Evolutionary conservation across 2,329 filamentous ascomycete genomes (phyloP), one percentile per base, ranked within the genome.

Genomic region (Sordariomycetes sp.): DNA sequence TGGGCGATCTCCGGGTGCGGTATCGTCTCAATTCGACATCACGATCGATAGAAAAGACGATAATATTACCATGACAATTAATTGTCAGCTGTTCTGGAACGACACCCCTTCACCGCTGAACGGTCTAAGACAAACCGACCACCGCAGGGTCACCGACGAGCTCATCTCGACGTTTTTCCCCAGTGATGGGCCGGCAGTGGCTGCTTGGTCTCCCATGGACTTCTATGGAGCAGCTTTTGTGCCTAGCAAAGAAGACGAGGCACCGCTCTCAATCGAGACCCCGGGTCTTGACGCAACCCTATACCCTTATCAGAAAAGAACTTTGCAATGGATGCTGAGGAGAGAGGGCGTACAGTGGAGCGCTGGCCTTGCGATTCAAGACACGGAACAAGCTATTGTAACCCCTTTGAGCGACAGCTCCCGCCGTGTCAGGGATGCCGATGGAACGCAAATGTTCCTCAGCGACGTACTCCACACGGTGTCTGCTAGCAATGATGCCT

Each of bases 171-270:
- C 41, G 1, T 57, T 64, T 32, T 55, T 63, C 11, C 47, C 51
- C 7, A 25, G 30, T 10, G 17, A 35, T 5, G 30, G 23, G 9
- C 16, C 33, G 2, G 15, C 32, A 8, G 20, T 33, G 17, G 34
- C 46, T 39, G 46, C 46, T 15, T 61, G 55, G 52, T 66, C 65
- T 3, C 66, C 70, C 1, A 64, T 69, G 45, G 63, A 64, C 37
- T 88, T 88, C 49, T 88, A 87, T 46, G 70, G 82, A 34, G 74
- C 75, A 12, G 78, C 82, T 2, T 70, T 78, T 46, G 68, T 79
- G 3, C 78, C 83, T 2, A 42, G 59, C 9, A 60, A 59, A n/a
- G 46, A 58, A 5, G 62, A 70, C 34, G 38, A 48, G 12, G 43
- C 51, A 4, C 38, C 64, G 1, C 45, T 50, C 2, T 51, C 56